Conservation (phyloP, 192 early-diverging fungal species). For the Linderina pennispora region DNA sequence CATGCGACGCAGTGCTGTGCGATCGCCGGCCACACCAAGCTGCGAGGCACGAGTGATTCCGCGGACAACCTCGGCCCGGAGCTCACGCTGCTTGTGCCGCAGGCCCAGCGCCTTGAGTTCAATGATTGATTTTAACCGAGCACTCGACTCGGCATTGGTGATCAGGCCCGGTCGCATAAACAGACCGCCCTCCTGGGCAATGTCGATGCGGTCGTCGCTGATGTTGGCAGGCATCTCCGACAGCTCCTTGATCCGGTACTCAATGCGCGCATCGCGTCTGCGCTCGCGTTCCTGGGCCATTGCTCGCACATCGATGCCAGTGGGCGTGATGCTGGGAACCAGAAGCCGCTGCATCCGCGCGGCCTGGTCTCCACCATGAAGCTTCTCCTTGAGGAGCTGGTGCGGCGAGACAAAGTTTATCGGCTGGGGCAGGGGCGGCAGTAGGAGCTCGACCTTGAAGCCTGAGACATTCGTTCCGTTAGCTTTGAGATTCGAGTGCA, state of each 20-base stretch:
- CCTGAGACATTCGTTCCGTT: neutral
- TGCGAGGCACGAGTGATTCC: conserved; percentile 69
- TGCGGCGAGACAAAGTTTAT: conserved; percentile 47
- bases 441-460: conserved; percentile 29
- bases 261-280: conserved; percentile 60
- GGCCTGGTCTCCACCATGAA: conserved; percentile 38
- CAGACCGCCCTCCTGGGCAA: conserved; percentile 2
- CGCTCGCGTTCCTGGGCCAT: conserved; percentile 75
- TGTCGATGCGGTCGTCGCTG: conserved; percentile 48
- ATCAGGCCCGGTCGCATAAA: conserved; percentile 24
- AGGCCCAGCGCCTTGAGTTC: conserved; percentile 85
- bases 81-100: conserved; percentile 68
- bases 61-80: conserved; percentile 69
- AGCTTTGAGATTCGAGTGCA: conserved; percentile 23
- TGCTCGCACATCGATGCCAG: conserved; percentile 74
- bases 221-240: conserved; percentile 62
- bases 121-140: conserved; percentile 72
- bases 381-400: conserved; percentile 52
- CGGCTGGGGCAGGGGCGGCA: conserved; percentile 24
- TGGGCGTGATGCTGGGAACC: conserved; percentile 65
- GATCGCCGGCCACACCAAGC: conserved; percentile 73
- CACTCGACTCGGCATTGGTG: conserved; percentile 30
- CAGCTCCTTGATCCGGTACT: conserved; percentile 75
- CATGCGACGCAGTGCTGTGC: conserved; percentile 67
- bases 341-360: conserved; percentile 62